Percentiles rank a stretch among this genome's conserved stretches.
Evolutionary conservation across 164 flowering plant genomes (phyloP).

Genomic region (Protea cynaroides): DNA sequence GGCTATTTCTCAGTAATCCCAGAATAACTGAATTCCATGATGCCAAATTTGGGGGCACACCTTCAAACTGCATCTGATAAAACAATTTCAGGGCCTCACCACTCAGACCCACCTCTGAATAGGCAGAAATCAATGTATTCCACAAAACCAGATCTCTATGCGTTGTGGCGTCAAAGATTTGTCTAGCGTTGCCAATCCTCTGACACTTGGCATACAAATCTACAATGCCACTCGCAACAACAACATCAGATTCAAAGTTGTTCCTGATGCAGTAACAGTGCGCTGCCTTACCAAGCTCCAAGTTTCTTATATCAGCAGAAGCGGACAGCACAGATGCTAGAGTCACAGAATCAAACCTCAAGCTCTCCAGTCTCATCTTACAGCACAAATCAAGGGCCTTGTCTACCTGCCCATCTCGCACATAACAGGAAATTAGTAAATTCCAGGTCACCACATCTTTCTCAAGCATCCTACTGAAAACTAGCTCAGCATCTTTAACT

Average conservation of each 20-base stretch:
- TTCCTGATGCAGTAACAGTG: conserved; percentile 61
- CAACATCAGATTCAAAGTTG: conserved; percentile 47
- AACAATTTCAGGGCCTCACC: conserved; percentile 66
- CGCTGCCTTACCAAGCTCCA: conserved; percentile 47
- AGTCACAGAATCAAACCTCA: conserved; percentile 67
- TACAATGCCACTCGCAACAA: conserved; percentile 48
- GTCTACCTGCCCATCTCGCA: conserved; percentile 34
- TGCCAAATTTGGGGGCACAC: conserved; percentile 41
- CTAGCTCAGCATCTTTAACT: conserved; percentile 49
- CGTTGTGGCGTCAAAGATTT: conserved; percentile 36
- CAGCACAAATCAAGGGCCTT: conserved; percentile 40
- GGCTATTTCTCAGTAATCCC: conserved; percentile 47
- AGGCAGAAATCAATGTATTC: conserved; percentile 57
- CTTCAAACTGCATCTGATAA: conserved; percentile 64
- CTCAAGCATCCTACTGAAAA: conserved; percentile 39
- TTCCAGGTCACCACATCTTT: conserved; percentile 78
- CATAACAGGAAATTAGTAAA: conserved; percentile 58
- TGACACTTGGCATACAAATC: conserved; percentile 62
- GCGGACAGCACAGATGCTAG: conserved; percentile 47
- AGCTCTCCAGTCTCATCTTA: conserved; percentile 40
- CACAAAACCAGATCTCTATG: conserved; percentile 52
- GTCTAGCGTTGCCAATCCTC: conserved; percentile 34
- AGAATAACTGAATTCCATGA: conserved; percentile 64
- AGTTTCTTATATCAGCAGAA: conserved; percentile 28
- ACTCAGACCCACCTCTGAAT: conserved; percentile 46